These are phyloP conservation scores for Aspergillus niger DNA, from an alignment of 2,329 filamentous ascomycete species.

Conservation along the genomic window DNA sequence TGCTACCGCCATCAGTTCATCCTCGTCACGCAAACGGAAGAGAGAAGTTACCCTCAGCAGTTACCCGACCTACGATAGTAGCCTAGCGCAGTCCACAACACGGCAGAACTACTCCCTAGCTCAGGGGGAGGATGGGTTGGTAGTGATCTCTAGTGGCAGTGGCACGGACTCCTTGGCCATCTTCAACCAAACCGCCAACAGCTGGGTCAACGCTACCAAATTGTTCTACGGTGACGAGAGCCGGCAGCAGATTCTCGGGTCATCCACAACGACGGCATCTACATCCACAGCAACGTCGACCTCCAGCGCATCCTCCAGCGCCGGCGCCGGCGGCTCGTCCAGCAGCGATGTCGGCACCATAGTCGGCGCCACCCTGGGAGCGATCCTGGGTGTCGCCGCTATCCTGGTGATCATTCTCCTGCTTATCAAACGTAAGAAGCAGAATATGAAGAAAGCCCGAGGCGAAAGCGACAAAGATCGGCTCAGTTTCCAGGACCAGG, in stretches of 20 bases:
- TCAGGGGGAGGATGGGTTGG: constrained; percentile 62
- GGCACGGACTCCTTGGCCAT: constrained; percentile 68
- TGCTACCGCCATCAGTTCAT: constrained; percentile 6
- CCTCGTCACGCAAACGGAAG: constrained; percentile 45
- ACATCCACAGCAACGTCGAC: constrained; percentile 36
- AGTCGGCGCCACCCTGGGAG: constrained; percentile 78
- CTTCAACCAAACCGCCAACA: constrained; percentile 74
- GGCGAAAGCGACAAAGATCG: constrained; percentile 61
- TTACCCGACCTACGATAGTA: constrained; percentile 79
- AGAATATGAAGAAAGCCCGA: constrained; percentile 49
- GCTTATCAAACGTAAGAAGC: constrained; percentile 63
- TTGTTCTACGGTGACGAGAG: constrained; percentile 58
- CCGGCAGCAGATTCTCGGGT: constrained; percentile 37
- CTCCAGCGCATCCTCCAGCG: constrained; percentile 26
- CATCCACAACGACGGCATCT: constrained; percentile 28
- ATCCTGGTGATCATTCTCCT: constrained; percentile 74
- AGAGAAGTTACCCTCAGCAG: constrained; percentile 60
- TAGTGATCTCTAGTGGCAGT: constrained; percentile 78
- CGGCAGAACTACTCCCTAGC: constrained; percentile 74
- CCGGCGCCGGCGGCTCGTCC: constrained; percentile 36
- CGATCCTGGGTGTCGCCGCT: constrained; percentile 72
- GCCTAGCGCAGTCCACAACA: constrained; percentile 65
- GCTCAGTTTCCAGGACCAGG: constrained; percentile 48
- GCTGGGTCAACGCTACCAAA: constrained; percentile 72
- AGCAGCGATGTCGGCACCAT: constrained; percentile 56